Conservation (phyloP, 176 grass and related monocot species). For the Raddia guianensis region DNA sequence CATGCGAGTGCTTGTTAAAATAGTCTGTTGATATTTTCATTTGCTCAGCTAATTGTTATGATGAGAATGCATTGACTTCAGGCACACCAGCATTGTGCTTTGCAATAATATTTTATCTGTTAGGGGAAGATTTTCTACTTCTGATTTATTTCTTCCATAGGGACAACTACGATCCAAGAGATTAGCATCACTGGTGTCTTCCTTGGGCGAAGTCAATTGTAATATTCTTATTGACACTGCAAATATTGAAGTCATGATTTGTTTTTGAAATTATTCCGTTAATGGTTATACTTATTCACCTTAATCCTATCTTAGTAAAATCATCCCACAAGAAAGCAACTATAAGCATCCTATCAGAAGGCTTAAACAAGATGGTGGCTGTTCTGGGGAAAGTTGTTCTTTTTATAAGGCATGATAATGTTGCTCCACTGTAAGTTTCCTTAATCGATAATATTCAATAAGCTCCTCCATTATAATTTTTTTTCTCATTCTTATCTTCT, state of each 20-base stretch:
- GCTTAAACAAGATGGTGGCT: slow-evolving; percentile 68
- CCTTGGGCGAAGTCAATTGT: slow-evolving; percentile 64
- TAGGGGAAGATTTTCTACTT: neutral
- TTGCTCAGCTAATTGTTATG: slow-evolving; percentile 14
- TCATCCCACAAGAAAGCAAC: slow-evolving; percentile 67
- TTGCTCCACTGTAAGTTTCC: slow-evolving; percentile 82
- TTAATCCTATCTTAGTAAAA: slow-evolving; percentile 59
- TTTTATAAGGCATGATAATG: slow-evolving; percentile 73
- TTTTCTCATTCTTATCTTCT: neutral
- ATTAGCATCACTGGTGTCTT: slow-evolving; percentile 64
- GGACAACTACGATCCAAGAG: slow-evolving; percentile 59
- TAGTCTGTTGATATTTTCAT: slow-evolving; percentile 24
- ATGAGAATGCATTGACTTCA: slow-evolving; percentile 12
- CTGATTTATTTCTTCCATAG: slow-evolving; percentile 38
- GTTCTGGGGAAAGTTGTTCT: slow-evolving; percentile 73
- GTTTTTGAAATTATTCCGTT: slow-evolving; percentile 3
- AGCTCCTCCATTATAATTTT: slow-evolving; percentile 10
- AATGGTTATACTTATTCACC: slow-evolving; percentile 41
- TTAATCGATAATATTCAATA: slow-evolving; percentile 20
- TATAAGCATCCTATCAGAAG: slow-evolving; percentile 59
- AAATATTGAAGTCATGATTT: slow-evolving; percentile 23
- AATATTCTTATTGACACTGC: slow-evolving; percentile 46
- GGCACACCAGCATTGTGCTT: slow-evolving; percentile 11
- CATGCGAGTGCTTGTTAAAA: neutral
- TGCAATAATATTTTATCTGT: slow-evolving; percentile 33